Conservation (phyloP, 2,329 filamentous ascomycete genomes). For the Bipolaris oryzae region DNA sequence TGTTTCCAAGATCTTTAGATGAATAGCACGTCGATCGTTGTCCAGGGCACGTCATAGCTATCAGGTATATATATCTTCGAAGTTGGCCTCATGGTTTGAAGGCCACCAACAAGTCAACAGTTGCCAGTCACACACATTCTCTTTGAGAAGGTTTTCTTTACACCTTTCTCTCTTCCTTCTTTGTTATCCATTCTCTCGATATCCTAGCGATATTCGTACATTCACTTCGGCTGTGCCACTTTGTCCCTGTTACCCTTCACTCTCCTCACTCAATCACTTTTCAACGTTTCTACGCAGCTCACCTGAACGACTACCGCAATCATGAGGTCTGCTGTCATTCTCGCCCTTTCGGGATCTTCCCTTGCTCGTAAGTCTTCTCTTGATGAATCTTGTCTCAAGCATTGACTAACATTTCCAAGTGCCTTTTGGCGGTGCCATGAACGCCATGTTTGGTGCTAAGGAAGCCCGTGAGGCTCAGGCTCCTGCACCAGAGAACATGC, state of each 20-base stretch:
- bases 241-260: constrained; percentile 3
- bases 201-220: constrained; percentile 19
- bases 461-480: constrained; percentile 12
- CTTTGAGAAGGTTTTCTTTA: constrained; percentile 8
- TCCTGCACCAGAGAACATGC: constrained; percentile 2
- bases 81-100: background rate
- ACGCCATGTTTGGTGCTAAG: constrained; percentile 21
- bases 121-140: constrained; percentile 1
- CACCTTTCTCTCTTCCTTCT: constrained; percentile 12
- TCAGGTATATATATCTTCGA: constrained; percentile 14
- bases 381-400: background rate
- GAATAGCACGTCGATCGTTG: constrained; percentile 15
- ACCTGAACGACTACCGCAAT: background rate
- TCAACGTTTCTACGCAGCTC: background rate
- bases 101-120: constrained; percentile 20
- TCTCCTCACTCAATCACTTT: background rate
- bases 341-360: constrained; percentile 32
- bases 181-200: constrained; percentile 13
- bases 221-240: constrained; percentile 25
- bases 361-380: constrained; percentile 10
- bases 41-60: constrained; percentile 4
- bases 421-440: constrained; percentile 18
- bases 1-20: constrained; percentile 13
- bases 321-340: constrained; percentile 32
- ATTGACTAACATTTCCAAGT: background rate